Evolutionary conservation across 352 stramenopile species (phyloP).

Genomic region (Blastocystis sp.): DNA sequence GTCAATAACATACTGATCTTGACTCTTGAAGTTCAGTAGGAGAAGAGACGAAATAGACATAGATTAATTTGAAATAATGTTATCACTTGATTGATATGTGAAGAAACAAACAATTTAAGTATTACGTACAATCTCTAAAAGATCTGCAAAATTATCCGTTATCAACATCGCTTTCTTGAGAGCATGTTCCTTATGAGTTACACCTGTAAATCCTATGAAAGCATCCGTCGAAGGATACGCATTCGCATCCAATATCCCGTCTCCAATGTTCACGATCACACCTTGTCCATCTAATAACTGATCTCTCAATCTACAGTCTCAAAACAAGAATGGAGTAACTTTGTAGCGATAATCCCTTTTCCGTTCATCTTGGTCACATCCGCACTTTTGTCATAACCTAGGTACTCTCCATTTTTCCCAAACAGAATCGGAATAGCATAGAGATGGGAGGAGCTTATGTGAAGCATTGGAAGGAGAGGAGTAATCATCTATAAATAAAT

Average conservation of each 20-base stretch:
- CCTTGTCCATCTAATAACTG: neutral
- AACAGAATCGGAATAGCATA: slow-evolving; percentile 32
- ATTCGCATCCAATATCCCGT: slow-evolving; percentile 34
- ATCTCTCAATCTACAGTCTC: neutral
- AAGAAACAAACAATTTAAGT: neutral
- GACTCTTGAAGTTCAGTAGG: neutral
- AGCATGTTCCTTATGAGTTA: neutral
- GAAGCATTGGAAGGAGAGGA: neutral
- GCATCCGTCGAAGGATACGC: slow-evolving; percentile 29
- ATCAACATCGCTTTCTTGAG: slow-evolving; percentile 30
- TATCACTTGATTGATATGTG: neutral
- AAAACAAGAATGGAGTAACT: neutral
- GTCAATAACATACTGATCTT: too few relatives aligned
- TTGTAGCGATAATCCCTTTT: neutral
- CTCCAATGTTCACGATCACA: slow-evolving; percentile 35
- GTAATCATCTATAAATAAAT: neutral
- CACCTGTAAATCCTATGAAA: slow-evolving; percentile 23
- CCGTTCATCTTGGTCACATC: neutral
- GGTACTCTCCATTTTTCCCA: neutral
- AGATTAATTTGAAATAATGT: neutral
- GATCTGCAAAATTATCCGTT: neutral
- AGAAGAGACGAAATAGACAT: neutral
- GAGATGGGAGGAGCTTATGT: neutral
- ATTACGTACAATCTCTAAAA: neutral
- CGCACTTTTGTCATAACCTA: slow-evolving; percentile 4